Evolutionary conservation across 345 rosid genomes (phyloP).

Genomic region (Aquilaria yunnanensis): DNA sequence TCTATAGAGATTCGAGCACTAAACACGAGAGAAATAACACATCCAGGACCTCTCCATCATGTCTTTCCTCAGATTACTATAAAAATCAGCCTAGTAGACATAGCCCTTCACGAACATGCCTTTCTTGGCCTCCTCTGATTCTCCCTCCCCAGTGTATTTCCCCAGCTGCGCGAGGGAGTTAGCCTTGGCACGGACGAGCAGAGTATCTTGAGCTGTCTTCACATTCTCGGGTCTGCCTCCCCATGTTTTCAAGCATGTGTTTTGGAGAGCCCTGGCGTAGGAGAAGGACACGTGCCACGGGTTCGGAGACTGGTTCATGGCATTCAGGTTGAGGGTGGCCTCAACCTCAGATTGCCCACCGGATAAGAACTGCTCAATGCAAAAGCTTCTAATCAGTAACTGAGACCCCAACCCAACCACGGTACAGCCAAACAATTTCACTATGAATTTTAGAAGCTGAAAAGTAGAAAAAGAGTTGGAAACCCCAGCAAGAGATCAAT

Average conservation of each 20-base stretch:
- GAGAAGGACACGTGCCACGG: constrained; percentile 99
- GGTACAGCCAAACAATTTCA: too few relatives aligned
- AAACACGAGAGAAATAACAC: constrained; percentile 17
- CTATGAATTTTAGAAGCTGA: too few relatives aligned
- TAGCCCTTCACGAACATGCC: constrained; percentile 94
- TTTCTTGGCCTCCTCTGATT: constrained; percentile 88
- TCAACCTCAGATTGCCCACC: constrained; percentile 99
- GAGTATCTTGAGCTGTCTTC: constrained; percentile 64
- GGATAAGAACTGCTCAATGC: constrained; percentile 74
- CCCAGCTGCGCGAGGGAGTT: constrained; percentile 97
- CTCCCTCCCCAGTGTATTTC: constrained; percentile 83
- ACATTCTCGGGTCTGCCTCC: constrained; percentile 86
- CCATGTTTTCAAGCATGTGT: constrained; percentile 94
- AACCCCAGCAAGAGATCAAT: too few relatives aligned
- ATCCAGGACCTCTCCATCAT: constrained; percentile 17
- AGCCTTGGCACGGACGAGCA: constrained; percentile 73
- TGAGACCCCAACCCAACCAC: too few relatives aligned
- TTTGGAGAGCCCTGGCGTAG: constrained; percentile 92
- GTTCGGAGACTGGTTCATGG: constrained; percentile 88
- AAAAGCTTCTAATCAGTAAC: background rate
- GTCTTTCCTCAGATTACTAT: constrained; percentile 13
- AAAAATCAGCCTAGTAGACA: constrained; percentile 36
- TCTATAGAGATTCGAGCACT: constrained; percentile 18
- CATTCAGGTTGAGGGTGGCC: constrained; percentile 92
- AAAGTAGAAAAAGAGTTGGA: too few relatives aligned